These are phyloP conservation scores for Trichoderma endophyticum DNA, from an alignment of 2,329 filamentous ascomycete genomes.

Conservation along the genomic window DNA sequence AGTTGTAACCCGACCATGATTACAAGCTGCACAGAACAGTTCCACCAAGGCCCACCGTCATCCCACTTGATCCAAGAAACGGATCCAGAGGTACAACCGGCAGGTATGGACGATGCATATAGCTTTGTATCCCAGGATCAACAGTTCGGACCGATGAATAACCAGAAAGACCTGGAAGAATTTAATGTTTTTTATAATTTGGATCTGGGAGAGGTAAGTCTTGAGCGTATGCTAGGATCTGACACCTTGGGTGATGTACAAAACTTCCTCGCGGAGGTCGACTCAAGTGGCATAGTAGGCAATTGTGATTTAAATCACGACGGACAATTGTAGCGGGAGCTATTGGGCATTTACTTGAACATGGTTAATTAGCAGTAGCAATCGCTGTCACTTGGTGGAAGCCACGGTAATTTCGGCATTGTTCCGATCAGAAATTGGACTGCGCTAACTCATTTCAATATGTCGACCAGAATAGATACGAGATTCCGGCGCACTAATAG, in stretches of 20 bases:
- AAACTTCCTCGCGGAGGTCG: background rate
- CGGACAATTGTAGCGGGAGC: conserved; percentile 31
- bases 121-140: background rate
- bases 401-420: too few relatives aligned
- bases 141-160: background rate
- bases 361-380: too few relatives aligned
- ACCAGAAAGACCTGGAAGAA: background rate
- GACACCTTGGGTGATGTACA: background rate
- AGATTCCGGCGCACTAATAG: too few relatives aligned
- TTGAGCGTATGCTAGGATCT: background rate
- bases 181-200: background rate
- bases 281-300: background rate
- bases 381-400: too few relatives aligned
- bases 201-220: background rate
- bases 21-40: background rate
- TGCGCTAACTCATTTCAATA: too few relatives aligned
- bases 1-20: too few relatives aligned
- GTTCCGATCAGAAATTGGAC: too few relatives aligned
- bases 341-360: background rate
- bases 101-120: background rate
- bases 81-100: background rate
- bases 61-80: background rate
- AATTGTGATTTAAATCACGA: background rate
- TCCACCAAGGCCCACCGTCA: background rate
- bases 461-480: too few relatives aligned